Base-by-base conservation (phyloP, 768 basidiomycete genomes). In the Lactarius sanguifluus region DNA sequence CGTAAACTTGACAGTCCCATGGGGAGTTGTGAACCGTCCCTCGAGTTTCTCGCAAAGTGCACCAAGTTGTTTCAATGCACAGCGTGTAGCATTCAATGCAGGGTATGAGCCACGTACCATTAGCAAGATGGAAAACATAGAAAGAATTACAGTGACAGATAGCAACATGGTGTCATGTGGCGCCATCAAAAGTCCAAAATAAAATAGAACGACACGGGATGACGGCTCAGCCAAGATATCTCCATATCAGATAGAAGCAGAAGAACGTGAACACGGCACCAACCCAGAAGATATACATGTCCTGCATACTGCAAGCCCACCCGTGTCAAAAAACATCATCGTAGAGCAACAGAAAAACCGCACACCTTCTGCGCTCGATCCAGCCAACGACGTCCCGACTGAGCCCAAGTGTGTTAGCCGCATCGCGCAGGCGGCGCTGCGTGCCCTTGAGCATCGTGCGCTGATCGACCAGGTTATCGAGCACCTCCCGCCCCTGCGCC, bases 371-470 rank as follows among this genome's bases (percentile, higher is more conserved):
- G 69, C 88, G 85, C 74, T 99, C 97, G 70, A 99, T 96, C 94
- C 96, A 99, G 8, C 92, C 89, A 76, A 99, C 98, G 40, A 96
- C 96, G 74, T 96, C 85, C 67, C 95, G 83, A 76, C 95, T 95
- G 74, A 98, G 78, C 0, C 97, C 97, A 65, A 99, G 78, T 30
- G 94, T 97, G 76, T 97, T 98, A 57, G 96, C 97, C 52, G 94
- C 90, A 74, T 92, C 90, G 64, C 97, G 77, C 59, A 99, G 77
- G 62, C 92, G 83, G 71, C 87, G 83, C 74, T 93, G 90, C 0
- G 97, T 98, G n/a, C 94, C 96, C 77, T 98, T 98, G 65, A 99
- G 80, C 76, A 98, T 86, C 73, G 91, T 91, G 66, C 94, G 81
- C 78, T 99, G 97, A 75, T 95, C 96, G 55, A 92, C 86, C 43